Evolutionary conservation across 148 eudicot species (phyloP), one percentile per base, ranked within the genome.

Genomic region (Amaranthus cruentus): DNA sequence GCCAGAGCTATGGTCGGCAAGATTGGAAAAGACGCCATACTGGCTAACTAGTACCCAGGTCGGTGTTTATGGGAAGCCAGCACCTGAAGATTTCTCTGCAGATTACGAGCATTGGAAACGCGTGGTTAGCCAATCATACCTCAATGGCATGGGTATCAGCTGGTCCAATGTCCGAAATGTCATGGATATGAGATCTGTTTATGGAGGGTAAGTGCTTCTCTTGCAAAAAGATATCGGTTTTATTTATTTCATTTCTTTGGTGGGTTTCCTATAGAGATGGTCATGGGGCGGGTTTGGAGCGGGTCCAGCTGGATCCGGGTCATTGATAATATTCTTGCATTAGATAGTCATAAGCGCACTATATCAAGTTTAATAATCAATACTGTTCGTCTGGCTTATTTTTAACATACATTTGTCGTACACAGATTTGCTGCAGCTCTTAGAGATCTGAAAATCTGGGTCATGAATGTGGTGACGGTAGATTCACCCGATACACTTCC

Each of bases 11-110:
- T 89, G 93, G 93, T 82, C 93, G 11, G 71, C 68, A 46, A 86
- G 93, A 69, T 67, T 91, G 77, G 80, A 82, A 73, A 85, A 79
- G 55, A 42, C 80, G 72, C 97, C 97, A 68, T 83, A 84, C 78
- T 87, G 93, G 89, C 67, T 89, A 69, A 75, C 84, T 52, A 87
- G 87, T 71, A 76, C 89, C n/a, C 80, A 85, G 55, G 80, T 74
- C 57, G 96, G 96, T 79, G 92, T 88, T 71, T 90, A 90, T 75
- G 96, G 96, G 57, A 88, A 85, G 84, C 72, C 93, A 58, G 96
- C 91, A 7, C 91, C 89, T 13, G 89, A 87, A 56, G 91, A 88
- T 78, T 91, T 91, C 80, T 72, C 78, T 62, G 82, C 83, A 7
- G 97, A 91, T 72, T 77, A 83, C 62, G 83, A 84, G 54, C 90